Base-by-base conservation (phyloP, 371 early-diverging fungal species). In the Mortierella sp. region DNA sequence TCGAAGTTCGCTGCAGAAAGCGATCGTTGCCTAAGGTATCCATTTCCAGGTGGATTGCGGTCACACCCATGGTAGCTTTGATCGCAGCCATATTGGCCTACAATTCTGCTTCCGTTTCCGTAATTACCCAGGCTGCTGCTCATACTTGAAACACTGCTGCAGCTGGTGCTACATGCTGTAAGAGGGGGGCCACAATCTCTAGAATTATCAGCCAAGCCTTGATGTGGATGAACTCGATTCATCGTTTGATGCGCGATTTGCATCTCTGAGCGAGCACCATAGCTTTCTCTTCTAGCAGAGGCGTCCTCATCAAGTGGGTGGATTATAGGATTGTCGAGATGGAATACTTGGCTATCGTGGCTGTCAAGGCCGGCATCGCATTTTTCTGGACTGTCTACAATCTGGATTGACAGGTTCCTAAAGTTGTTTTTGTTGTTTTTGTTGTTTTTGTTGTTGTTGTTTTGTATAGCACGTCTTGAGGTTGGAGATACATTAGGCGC, bases 401-500 rank as follows among this genome's bases (percentile, higher is more conserved):
- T 70, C 50, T 79, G 74, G 43, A 79, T 79, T 43, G 80, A 79
- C 28, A 79, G 41, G 8, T 79, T 74, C 43, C 71, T 61, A 36
- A 79, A 57, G 65, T 79, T 79, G 66, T 70, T 68, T 10, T 40
- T 58, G 24, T 52, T 36, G 45, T 28, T 28, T 10, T 40, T 58
- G 24, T 52, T 36, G 45, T 40, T 58, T n/a, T 52, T 36, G 45
- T 50, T 33, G 28, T 32, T 45, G 40, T 41, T 55, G 52, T 21
- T 66, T 1, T 33, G 10, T 11, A 38, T 21, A 32, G 22, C 3
- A 43, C 63, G 64, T 40, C 58, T 60, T 10, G 48, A 21, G 41
- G 55, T 16, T 32, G 32, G 47, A 5, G 47, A 33, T 5, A 21
- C 61, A 21, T 22, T 38, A 2, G 66, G 36, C 7, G 55, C 59